phyloP scores from a whole-genome alignment of 345 rosid species.

The Murraya koenigii region DNA sequence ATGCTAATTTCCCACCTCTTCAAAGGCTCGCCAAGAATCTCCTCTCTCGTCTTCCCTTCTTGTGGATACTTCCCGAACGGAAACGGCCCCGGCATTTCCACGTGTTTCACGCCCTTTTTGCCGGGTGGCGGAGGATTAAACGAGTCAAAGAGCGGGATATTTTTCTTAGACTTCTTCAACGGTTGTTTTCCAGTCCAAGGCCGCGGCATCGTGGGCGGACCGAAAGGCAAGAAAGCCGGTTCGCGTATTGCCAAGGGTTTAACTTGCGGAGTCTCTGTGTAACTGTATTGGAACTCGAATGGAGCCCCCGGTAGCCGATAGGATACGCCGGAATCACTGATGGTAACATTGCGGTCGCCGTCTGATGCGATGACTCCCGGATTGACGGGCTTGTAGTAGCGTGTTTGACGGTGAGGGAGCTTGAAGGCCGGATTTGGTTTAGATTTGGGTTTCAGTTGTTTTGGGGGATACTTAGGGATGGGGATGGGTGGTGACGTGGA shows the following conservation, averaged over 20 bases:
- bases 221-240: slow-evolving; percentile 91
- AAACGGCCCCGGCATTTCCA: slow-evolving; percentile 76
- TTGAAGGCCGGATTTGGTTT: slow-evolving; percentile 61
- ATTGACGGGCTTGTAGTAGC: slow-evolving; percentile 71
- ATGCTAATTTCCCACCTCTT: slow-evolving; percentile 74
- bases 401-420: slow-evolving; percentile 56
- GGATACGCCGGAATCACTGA: slow-evolving; percentile 82
- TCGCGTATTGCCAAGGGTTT: slow-evolving; percentile 88
- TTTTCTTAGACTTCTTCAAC: slow-evolving; percentile 70
- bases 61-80: slow-evolving; percentile 61
- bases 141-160: slow-evolving; percentile 75
- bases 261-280: slow-evolving; percentile 79
- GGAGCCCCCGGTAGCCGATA: slow-evolving; percentile 92
- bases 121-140: slow-evolving; percentile 63
- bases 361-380: slow-evolving; percentile 60
- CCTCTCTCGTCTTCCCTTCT: slow-evolving; percentile 61
- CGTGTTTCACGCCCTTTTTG: slow-evolving; percentile 52
- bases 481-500: slow-evolving; percentile 61
- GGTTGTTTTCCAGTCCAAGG: slow-evolving; percentile 99
- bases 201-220: slow-evolving; percentile 90
- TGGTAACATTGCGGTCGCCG: slow-evolving; percentile 65
- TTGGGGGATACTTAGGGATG: slow-evolving; percentile 67
- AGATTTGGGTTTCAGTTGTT: slow-evolving; percentile 30
- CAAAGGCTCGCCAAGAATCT: slow-evolving; percentile 80
- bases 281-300: slow-evolving; percentile 91